Base-by-base conservation (phyloP, 1,139 yeast species). In the Suhomyces panamericanus region DNA sequence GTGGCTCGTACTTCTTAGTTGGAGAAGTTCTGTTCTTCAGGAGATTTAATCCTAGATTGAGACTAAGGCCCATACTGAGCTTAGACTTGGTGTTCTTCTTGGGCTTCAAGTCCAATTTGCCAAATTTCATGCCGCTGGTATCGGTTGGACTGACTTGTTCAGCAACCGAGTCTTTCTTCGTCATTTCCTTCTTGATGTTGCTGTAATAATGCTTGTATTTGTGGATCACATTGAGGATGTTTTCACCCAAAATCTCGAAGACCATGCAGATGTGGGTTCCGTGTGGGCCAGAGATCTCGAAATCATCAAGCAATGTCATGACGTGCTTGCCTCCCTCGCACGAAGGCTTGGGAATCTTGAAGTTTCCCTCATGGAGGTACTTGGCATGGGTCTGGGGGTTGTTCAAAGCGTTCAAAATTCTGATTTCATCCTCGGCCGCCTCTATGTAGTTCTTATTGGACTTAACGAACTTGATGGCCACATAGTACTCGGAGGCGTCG, bases 181-280 rank as follows among this genome's bases (percentile, higher is more conserved):
- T 37, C 20, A 53, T 39, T 42, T 52, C 55, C 37, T 44, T 42
- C 32, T 44, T 41, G 32, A 53, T 35, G 32, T 40, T 39, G 35
- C 38, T 41, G 47, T 50, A 49, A 32, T 49, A 50, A 34, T 83
- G 86, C 54, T 79, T 77, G 58, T 78, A 84, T 41, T 87, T 73
- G 55, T 85, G 75, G 43, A 87, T 83, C 46, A 88, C 69, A 20
- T 88, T 87, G 42, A 88, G 66, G 51, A 88, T 65, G 56, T 85
- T 88, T 61, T 88, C 96, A 5, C 96, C 96, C 44, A 89, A 70
- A 0, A 88, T 91, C 66, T 88, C 96, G 60, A 89, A 87, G 8
- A 87, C 96, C 95, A 89, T 88, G 39, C 86, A 87, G 11, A 85
- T 80, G 61, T 86, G 95, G 12, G 76, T 73, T 0, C 95, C 95